These are phyloP conservation scores for Taiwanofungus camphoratus DNA, from an alignment of 1,284 basidiomycete species.

Conservation along the genomic window DNA sequence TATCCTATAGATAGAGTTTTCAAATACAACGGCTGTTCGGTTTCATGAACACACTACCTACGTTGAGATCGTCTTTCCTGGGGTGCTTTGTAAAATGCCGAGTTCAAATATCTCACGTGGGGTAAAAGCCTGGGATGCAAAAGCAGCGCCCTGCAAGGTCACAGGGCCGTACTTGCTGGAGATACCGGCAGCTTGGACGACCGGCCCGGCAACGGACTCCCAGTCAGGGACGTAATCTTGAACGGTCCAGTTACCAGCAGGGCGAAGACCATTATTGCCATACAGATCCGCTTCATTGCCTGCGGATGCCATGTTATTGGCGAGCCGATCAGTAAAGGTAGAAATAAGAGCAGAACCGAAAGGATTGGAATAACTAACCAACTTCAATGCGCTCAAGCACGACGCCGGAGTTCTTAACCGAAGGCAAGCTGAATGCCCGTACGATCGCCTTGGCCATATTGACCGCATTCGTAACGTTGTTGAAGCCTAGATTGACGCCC, in stretches of 20 bases:
- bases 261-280: conserved; percentile 41
- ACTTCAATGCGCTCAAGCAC: conserved; percentile 18
- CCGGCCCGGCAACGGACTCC: conserved; percentile 23
- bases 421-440: conserved; percentile 41
- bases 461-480: conserved; percentile 51
- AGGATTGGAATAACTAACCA: conserved; percentile 5
- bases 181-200: conserved; percentile 28
- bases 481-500: conserved; percentile 57
- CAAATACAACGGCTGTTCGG: not conserved
- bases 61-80: conserved; percentile 29
- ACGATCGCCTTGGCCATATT: conserved; percentile 51
- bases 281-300: conserved; percentile 63
- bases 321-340: too few species aligned
- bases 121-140: conserved; percentile 52
- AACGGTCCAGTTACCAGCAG: conserved; percentile 36
- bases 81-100: conserved; percentile 27
- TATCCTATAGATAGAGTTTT: conserved; percentile 32
- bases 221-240: conserved; percentile 51
- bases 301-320: too few species aligned
- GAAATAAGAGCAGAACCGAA: not conserved
- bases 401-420: conserved; percentile 39
- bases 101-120: conserved; percentile 42
- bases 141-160: conserved; percentile 48
- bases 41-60: conserved; percentile 15
- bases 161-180: conserved; percentile 26